Evolutionary conservation across 768 basidiomycete genomes (phyloP).

Genomic region (Mycena rosella): DNA sequence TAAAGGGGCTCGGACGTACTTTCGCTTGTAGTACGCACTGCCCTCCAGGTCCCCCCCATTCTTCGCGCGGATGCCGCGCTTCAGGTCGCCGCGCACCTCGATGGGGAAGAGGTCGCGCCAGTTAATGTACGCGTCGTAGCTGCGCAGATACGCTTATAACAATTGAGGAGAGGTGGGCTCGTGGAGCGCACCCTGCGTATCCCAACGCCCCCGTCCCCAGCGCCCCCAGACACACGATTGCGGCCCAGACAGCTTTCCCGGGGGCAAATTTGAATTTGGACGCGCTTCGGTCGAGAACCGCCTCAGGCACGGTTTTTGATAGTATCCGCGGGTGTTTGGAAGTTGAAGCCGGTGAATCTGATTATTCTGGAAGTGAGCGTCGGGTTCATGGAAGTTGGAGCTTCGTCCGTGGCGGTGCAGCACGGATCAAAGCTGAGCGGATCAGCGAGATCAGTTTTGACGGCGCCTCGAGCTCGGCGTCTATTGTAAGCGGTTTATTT

Average conservation of each 20-base stretch:
- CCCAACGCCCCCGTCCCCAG: conserved; percentile 5
- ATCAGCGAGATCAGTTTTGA: background rate
- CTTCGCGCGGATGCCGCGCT: conserved; percentile 33
- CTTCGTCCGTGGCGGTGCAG: conserved; percentile 5
- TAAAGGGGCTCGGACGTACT: conserved; percentile 20
- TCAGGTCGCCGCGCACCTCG: conserved; percentile 30
- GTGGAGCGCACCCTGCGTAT: conserved; percentile 22
- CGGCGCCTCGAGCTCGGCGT: too few relatives aligned
- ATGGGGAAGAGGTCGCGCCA: conserved; percentile 33
- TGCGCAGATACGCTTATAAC: conserved; percentile 19
- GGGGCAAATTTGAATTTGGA: background rate
- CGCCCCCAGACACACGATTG: background rate
- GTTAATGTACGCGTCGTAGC: conserved; percentile 23
- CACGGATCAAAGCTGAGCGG: background rate
- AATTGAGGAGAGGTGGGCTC: too few relatives aligned
- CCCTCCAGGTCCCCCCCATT: conserved; percentile 20
- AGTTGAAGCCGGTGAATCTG: background rate
- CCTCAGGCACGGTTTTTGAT: background rate
- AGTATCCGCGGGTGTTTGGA: background rate
- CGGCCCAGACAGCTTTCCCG: conserved; percentile 1
- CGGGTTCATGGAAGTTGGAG: background rate
- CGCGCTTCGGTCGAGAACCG: background rate
- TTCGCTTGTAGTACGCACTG: conserved; percentile 29
- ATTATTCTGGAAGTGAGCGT: background rate
- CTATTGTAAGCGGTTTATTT: too few relatives aligned